Evolutionary conservation across 139 green algal genomes (phyloP), one percentile per base, ranked within the genome.

Genomic region (Spirogloea muscicola): DNA sequence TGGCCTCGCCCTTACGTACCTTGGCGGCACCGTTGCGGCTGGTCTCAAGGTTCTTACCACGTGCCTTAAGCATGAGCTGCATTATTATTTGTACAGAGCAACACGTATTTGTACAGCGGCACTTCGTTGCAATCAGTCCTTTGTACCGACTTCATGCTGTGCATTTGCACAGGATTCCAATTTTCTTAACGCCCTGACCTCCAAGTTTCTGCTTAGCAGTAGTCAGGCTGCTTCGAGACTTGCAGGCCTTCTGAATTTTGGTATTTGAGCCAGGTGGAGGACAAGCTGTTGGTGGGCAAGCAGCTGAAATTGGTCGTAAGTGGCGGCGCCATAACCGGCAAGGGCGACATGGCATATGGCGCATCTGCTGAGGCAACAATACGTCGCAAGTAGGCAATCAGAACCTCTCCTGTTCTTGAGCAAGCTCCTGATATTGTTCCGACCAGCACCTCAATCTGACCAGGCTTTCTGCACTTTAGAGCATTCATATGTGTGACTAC

Each of bases 271-370:
- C 51, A 79, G 73, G 10, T 79, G 33, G 64, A 78, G 42, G 52
- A 71, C 18, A 49, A 67, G 18, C 65, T 65, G 4, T 59, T 68
- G 58, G 21, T 65, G 7, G 37, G 29, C 16, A 62, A 76, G 13
- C 51, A 71, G 21, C 34, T 70, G 38, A 87, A 87, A 80, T 40
- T 85, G 58, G 55, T 78, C 46, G 36, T 84, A 16, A 69, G 74
- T 16, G 72, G 57, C 33, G 84, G 77, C 49, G 69, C 79, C 46
- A 73, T 91, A 43, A 86, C 49, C 7, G 62, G 73, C 63, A 83
- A 84, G 42, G 52, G 68, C 18, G 78, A 83, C 4, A 71, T 51
- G 25, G 79, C 76, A 1, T 67, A 70, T 42, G 82, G 51, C 34
- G 80, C 66, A 38, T 82, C 81, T 49, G 36, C 37, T 21, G 84